Percentiles rank a stretch among this genome's conserved stretches.
Evolutionary conservation across 257 asterid genomes (phyloP).

Genomic region (Solanum corneliomulleri): DNA sequence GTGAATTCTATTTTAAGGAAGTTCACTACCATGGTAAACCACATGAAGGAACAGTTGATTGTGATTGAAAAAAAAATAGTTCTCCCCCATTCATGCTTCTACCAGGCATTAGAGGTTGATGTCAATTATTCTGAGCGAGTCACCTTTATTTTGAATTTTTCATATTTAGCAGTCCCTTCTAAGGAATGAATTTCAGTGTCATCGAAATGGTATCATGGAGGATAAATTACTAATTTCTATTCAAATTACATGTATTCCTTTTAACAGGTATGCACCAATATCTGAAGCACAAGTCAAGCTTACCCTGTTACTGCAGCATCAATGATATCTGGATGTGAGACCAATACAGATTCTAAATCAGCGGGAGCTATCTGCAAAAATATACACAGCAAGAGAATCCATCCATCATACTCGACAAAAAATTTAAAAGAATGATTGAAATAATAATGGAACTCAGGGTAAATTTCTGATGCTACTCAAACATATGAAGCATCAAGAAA

Average conservation of each 20-base stretch:
- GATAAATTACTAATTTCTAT: neutral
- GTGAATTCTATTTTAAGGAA: neutral
- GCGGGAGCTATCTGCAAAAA: constrained; percentile 76
- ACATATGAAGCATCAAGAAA: neutral
- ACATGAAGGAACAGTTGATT: neutral
- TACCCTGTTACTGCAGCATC: constrained; percentile 83
- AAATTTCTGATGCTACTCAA: neutral
- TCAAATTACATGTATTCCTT: neutral
- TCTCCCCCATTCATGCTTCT: no score
- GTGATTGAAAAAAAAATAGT: neutral
- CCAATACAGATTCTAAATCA: constrained; percentile 63
- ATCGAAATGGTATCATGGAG: neutral
- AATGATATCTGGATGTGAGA: constrained; percentile 52
- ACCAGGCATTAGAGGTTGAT: neutral
- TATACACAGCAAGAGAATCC: neutral
- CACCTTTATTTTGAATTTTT: neutral
- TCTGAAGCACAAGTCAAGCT: neutral
- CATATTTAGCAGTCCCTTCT: neutral
- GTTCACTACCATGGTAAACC: neutral
- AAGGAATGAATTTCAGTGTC: neutral
- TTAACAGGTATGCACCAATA: neutral
- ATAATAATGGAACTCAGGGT: neutral
- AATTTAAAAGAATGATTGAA: neutral
- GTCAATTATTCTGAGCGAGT: neutral
- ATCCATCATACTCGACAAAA: neutral